Conservation (phyloP, 345 rosid genomes). For the Iberis pinnata region DNA sequence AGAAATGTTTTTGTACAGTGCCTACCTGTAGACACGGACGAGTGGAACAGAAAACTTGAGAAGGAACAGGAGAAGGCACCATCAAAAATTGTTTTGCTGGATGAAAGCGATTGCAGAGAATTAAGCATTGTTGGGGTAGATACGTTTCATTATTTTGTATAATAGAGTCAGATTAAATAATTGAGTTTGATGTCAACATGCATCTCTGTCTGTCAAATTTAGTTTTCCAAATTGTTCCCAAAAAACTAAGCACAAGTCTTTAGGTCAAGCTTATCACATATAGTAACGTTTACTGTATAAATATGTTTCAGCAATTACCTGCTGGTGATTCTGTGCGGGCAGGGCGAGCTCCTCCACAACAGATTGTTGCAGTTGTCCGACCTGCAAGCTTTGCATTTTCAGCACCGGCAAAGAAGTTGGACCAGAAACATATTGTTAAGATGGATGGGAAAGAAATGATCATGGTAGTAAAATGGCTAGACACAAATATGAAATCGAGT, state of each 20-base stretch:
- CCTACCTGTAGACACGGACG: conserved; percentile 27
- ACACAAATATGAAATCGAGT: background rate
- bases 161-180: too few species aligned
- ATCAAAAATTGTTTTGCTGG: conserved; percentile 51
- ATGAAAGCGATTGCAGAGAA: conserved; percentile 35
- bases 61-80: conserved; percentile 41
- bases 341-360: conserved; percentile 42
- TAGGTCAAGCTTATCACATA: too few species aligned
- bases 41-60: conserved; percentile 44
- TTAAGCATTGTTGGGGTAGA: conserved; percentile 50
- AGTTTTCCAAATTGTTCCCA: too few species aligned
- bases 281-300: too few species aligned
- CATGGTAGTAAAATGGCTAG: conserved; percentile 36
- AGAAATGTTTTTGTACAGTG: conserved; percentile 33
- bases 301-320: conserved; percentile 41
- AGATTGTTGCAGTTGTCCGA: conserved; percentile 63
- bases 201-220: too few species aligned
- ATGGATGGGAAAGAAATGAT: conserved; percentile 35
- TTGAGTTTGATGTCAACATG: too few species aligned
- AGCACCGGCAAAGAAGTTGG: conserved; percentile 31
- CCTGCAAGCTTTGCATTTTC: conserved; percentile 40
- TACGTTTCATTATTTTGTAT: background rate
- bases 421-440: conserved; percentile 47
- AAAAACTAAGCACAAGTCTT: too few species aligned
- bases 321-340: conserved; percentile 29